Evolutionary conservation across 1,284 basidiomycete genomes (phyloP), one percentile per base, ranked within the genome.

Genomic region (Trichosporon inkin): DNA sequence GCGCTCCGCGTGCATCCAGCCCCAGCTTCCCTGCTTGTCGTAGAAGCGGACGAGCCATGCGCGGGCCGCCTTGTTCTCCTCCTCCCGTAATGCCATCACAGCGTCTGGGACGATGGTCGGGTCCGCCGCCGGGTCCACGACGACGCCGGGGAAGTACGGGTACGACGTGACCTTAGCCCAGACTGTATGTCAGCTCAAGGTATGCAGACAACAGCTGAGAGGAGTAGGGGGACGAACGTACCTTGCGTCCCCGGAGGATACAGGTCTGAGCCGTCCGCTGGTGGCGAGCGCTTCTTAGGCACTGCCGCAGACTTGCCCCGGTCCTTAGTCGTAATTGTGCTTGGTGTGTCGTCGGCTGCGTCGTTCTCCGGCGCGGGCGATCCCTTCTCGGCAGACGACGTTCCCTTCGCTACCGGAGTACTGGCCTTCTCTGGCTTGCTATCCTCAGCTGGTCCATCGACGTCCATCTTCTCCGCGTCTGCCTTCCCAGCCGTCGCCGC

Each of bases 41-140:
- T 81, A 89, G 76, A 88, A 91, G 55, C 83, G 83, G 16, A 90
- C 81, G 41, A 89, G 80, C 67, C 62, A 84, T 2, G 37, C 58
- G 8, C 49, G 59, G 52, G 55, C 58, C 7, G 56, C 60, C n/a
- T 37, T 40, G 19, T 38, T 36, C 53, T 68, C 78, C 19, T 80
- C 74, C 63, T 74, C 68, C 19, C 75, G 71, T 57, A 82, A 68
- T 6, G 61, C 58, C 2, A 73, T 56, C 34, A 88, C 83, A 3
- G 78, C 76, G 6, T 66, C 61, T 2, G 86, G 86, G 34, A 89
- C 81, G 1, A 71, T 68, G 3, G 79, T 72, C 47, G 84, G 81
- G 34, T 84, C 81, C 11, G 64, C 65, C 3, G 63, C 56, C 0
- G 63, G 67, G 57, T 78, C 75, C 58, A 78, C 68, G n/a, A 80